phyloP scores from a whole-genome alignment of 371 early-diverging fungal genomes.

The Blakeslea trispora region DNA sequence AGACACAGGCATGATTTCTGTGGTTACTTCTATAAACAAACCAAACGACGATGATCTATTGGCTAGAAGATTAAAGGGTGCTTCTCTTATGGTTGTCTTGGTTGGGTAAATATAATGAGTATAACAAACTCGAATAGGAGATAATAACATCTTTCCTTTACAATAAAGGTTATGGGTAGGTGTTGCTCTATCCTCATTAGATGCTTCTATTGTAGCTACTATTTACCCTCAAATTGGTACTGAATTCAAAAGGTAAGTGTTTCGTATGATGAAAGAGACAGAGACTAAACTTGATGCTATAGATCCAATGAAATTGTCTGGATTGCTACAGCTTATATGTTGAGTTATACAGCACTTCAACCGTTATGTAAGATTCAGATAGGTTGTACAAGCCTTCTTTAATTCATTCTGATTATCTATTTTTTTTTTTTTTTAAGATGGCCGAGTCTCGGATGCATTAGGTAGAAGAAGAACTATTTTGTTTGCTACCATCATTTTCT shows the following conservation, averaged over 20 bases:
- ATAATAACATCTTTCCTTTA: not conserved
- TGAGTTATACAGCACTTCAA: conserved; percentile 79
- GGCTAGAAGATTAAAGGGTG: conserved; percentile 18
- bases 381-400: too few relatives aligned
- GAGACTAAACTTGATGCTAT: too few relatives aligned
- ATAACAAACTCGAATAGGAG: not conserved
- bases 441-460: conserved; percentile 67
- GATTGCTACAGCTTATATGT: conserved; percentile 77
- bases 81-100: conserved; percentile 15
- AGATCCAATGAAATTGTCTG: conserved; percentile 51
- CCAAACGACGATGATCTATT: conserved; percentile 7
- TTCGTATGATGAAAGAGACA: too few relatives aligned
- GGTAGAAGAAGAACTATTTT: conserved; percentile 65
- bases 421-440: conserved; percentile 26
- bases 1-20: conserved; percentile 10
- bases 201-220: conserved; percentile 81
- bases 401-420: too few relatives aligned
- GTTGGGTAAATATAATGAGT: conserved; percentile 9
- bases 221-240: conserved; percentile 75
- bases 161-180: conserved; percentile 41
- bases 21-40: conserved; percentile 4
- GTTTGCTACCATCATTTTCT: conserved; percentile 58
- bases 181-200: conserved; percentile 73
- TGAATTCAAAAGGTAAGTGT: conserved; percentile 67
- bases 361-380: conserved; percentile 63